A percentile compares a stretch with the other conserved stretches of the same genome.
Conservation (phyloP, 2,329 filamentous ascomycete species). For the Tolypocladium amazonense region DNA sequence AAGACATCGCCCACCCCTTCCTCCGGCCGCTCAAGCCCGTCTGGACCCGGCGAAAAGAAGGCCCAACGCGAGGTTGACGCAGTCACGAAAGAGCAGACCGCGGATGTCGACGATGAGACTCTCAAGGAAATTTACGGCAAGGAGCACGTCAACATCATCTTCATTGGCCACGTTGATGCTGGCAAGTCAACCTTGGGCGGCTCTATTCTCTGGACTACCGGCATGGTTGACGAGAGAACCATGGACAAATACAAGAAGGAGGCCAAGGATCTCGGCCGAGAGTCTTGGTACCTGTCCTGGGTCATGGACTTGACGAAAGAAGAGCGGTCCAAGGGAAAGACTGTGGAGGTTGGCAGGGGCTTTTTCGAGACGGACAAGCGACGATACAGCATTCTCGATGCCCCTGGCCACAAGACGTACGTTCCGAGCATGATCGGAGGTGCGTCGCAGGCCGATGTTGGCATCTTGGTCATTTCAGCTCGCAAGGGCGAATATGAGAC, state of each 20-base stretch:
- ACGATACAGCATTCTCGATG: conserved; percentile 91
- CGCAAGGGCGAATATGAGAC: conserved; percentile 99
- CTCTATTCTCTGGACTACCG: conserved; percentile 82
- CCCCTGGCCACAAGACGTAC: conserved; percentile 94
- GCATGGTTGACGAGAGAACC: conserved; percentile 98
- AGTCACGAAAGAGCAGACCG: conserved; percentile 71
- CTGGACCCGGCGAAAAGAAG: conserved; percentile 41
- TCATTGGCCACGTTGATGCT: conserved; percentile 96
- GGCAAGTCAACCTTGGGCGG: conserved; percentile 96
- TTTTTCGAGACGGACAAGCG: conserved; percentile 97
- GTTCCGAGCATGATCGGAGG: conserved; percentile 98
- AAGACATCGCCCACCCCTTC: conserved; percentile 72
- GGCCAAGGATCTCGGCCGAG: conserved; percentile 89
- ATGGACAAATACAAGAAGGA: conserved; percentile 98
- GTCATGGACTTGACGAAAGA: conserved; percentile 95
- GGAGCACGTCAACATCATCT: conserved; percentile 87
- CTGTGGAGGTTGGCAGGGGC: conserved; percentile 89
- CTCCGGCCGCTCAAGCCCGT: conserved; percentile 75
- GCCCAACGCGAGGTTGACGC: conserved; percentile 62
- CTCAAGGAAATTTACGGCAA: conserved; percentile 96
- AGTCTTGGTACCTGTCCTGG: conserved; percentile 99
- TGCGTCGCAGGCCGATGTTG: conserved; percentile 85
- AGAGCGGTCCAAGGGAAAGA: conserved; percentile 93
- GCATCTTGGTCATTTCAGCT: conserved; percentile 89
- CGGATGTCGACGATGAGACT: conserved; percentile 60